Conservation (phyloP, 1,139 yeast species). For the Suhomyces panamericanus region DNA sequence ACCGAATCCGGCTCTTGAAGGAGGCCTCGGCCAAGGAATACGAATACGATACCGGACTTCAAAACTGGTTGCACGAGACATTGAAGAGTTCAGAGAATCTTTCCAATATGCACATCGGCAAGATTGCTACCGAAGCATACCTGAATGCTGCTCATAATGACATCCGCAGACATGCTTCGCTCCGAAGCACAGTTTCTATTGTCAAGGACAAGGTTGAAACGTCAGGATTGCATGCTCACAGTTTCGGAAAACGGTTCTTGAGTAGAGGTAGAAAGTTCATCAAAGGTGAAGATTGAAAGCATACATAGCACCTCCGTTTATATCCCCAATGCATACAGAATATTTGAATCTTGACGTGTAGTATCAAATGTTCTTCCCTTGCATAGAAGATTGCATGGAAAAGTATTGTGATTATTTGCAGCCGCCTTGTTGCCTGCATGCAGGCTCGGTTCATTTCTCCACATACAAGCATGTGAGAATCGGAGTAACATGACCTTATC, state of each 20-base stretch:
- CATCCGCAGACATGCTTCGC: conserved; percentile 42
- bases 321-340: no score
- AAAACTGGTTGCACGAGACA: conserved; percentile 46
- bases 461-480: no score
- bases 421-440: no score
- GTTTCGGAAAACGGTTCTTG: conserved; percentile 45
- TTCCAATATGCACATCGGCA: conserved; percentile 45
- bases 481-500: no score
- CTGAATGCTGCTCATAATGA: conserved; percentile 50
- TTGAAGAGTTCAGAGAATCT: conserved; percentile 37
- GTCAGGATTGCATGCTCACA: conserved; percentile 43
- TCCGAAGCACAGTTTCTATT: conserved; percentile 43
- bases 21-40: conserved; percentile 45
- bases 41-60: conserved; percentile 46
- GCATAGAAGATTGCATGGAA: no score
- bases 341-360: no score
- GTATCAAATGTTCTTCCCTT: no score
- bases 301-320: no score
- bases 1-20: conserved; percentile 41
- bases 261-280: conserved; percentile 44
- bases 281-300: conserved; percentile 19
- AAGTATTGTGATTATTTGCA: no score
- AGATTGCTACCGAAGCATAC: conserved; percentile 47
- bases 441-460: no score
- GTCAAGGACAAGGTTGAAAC: conserved; percentile 49